These are phyloP conservation scores for Tillandsia leiboldiana DNA, from an alignment of 176 grass and related monocot genomes.

Conservation along the genomic window DNA sequence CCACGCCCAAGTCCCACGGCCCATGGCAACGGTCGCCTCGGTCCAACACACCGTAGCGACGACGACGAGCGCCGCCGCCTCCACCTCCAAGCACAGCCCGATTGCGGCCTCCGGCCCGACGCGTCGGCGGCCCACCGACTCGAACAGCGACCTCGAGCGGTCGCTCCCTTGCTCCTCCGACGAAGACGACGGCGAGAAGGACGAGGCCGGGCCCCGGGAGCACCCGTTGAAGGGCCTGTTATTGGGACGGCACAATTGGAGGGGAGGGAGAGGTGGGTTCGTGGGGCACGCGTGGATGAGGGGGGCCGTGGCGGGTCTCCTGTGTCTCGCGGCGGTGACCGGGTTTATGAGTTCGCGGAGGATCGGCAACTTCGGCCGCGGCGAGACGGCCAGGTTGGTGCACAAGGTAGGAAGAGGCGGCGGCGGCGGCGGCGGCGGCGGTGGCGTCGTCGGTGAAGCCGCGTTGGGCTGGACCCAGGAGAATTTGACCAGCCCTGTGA, in stretches of 20 bases:
- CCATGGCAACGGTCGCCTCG: slow-evolving; percentile 6
- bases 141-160: background rate
- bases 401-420: background rate
- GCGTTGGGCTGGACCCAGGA: background rate
- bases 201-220: background rate
- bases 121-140: background rate
- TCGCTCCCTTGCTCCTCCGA: background rate
- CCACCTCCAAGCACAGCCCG: background rate
- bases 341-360: background rate
- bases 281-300: background rate
- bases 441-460: background rate
- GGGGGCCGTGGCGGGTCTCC: background rate
- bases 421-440: background rate
- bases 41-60: background rate
- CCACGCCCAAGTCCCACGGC: slow-evolving; percentile 18
- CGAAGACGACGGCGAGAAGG: background rate
- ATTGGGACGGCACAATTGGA: background rate
- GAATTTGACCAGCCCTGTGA: background rate
- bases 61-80: background rate
- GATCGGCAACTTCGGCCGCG: background rate
- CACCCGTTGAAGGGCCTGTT: background rate
- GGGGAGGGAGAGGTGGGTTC: background rate
- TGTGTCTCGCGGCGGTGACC: background rate
- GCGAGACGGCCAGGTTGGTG: background rate
- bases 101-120: slow-evolving; percentile 9